Base-by-base conservation (phyloP, 208 protist species). In the Herpetomonas tarakana region DNA sequence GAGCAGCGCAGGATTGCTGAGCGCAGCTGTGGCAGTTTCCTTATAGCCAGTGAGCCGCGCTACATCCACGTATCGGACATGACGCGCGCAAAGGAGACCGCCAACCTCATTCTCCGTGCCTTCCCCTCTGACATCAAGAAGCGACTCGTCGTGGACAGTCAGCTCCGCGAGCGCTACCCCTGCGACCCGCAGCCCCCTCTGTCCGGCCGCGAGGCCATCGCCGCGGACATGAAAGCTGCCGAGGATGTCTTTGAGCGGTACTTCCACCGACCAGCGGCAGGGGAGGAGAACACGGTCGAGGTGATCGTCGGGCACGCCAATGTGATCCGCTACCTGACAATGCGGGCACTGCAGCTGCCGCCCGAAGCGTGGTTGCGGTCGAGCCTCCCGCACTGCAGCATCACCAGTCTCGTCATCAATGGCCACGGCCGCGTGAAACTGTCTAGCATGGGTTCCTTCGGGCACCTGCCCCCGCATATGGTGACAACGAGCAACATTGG, bases 251-350 rank as follows among this genome's bases (percentile, higher is more conserved):
- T 86, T 59, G 59, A 76, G 47, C 72, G 78, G 6, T 91, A 91
- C 64, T 88, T 91, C 54, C 68, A 88, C 58, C 81, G 84, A 16
- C 81, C 84, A 2, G 51, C 47, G 0, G 12, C 28, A 3, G 55
- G 55, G n/a, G 60, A 71, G 56, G 75, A 76, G 22, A 68, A 56
- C 16, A 66, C 73, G 1, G 73, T 84, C 1, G 83, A 91, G 46
- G 64, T 94, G 26, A 83, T 94, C 52, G 85, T 94, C 14, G 81
- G 80, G 11, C 90, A 96, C 59, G 74, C 64, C 16, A 96, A 96
- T 58, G 62, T 96, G 19, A 94, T 96, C 68, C 86, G 90, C 22
- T 96, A 93, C 71, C 85, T 88, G 35, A 72, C 79, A 3, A 76
- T 87, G 52, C 90, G 90, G 9, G 86, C 87, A 11, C 67, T 96